Evolutionary conservation across 2,329 filamentous ascomycete species (phyloP).

Genomic region (Pseudocercospora crystallina): DNA sequence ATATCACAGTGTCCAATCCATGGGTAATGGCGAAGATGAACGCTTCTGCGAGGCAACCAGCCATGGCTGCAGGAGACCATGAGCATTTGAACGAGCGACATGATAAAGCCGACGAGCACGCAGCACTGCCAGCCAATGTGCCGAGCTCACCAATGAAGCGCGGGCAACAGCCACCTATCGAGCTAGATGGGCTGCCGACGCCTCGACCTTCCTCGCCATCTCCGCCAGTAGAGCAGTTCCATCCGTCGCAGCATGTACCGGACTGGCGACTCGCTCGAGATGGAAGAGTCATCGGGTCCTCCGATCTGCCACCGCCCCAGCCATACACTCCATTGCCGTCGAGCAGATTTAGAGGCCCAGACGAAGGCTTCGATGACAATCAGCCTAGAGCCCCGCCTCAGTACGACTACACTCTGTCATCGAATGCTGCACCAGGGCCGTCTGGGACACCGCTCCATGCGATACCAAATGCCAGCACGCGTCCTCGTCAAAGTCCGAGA

Average conservation of each 20-base stretch:
- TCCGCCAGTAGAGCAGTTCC: constrained; percentile 14
- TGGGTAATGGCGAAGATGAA: constrained; percentile 54
- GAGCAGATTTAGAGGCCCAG: not conserved
- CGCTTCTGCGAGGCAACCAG: constrained; percentile 10
- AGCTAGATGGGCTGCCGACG: constrained; percentile 24
- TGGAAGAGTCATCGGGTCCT: constrained; percentile 19
- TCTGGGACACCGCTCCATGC: constrained; percentile 27
- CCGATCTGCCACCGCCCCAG: constrained; percentile 19
- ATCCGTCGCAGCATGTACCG: constrained; percentile 25
- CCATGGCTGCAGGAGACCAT: not conserved
- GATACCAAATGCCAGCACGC: constrained; percentile 23
- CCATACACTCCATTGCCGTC: constrained; percentile 11
- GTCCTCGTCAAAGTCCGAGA: constrained; percentile 19
- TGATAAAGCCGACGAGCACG: not conserved
- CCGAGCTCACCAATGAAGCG: constrained; percentile 18
- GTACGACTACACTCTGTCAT: constrained; percentile 16
- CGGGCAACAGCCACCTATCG: not conserved
- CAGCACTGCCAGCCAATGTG: not conserved
- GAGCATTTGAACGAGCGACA: not conserved
- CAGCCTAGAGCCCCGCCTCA: not conserved
- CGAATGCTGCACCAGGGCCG: constrained; percentile 9
- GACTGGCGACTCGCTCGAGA: constrained; percentile 23
- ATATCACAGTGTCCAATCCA: constrained; percentile 45
- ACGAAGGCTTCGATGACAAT: not conserved
- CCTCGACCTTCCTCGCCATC: constrained; percentile 35